phyloP scores from a whole-genome alignment of 768 basidiomycete genomes.

The Rhizopogon rudus region DNA sequence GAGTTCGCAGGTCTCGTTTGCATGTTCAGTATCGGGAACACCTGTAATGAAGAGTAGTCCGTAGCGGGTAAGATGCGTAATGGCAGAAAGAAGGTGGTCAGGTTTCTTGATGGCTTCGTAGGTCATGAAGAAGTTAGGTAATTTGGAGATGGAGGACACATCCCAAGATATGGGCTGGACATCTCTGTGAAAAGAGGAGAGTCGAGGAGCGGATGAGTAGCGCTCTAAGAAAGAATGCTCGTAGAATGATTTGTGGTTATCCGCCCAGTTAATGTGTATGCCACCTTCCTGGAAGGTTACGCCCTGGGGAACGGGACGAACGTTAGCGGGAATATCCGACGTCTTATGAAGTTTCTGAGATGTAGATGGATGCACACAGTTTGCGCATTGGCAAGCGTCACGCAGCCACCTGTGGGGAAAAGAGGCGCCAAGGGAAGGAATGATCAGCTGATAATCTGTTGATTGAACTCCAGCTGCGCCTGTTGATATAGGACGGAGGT shows the following conservation, averaged over 20 bases:
- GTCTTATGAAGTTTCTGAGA: conserved; percentile 72
- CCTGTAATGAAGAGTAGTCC: conserved; percentile 71
- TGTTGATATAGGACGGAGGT: neutral
- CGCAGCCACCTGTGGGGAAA: conserved; percentile 79
- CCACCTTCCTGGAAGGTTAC: conserved; percentile 39
- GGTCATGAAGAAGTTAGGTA: conserved; percentile 44
- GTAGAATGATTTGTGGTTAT: conserved; percentile 59
- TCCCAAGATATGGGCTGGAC: conserved; percentile 41
- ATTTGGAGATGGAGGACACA: conserved; percentile 27
- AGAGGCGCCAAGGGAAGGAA: conserved; percentile 30
- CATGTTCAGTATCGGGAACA: conserved; percentile 62
- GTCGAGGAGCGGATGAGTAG: conserved; percentile 35
- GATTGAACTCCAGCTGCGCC: neutral
- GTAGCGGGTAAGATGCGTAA: conserved; percentile 64
- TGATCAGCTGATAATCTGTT: conserved; percentile 5
- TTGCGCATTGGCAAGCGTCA: conserved; percentile 73
- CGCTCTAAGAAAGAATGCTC: conserved; percentile 41
- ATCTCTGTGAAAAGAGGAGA: conserved; percentile 43
- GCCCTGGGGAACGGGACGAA: conserved; percentile 39
- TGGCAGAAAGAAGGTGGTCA: conserved; percentile 46
- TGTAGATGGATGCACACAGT: conserved; percentile 74
- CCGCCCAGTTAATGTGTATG: conserved; percentile 49
- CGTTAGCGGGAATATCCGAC: conserved; percentile 54
- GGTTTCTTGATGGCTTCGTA: conserved; percentile 48
- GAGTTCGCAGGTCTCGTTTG: conserved; percentile 60